Evolutionary conservation across 768 basidiomycete species (phyloP).

Genomic region (Austroboletus eburneus): DNA sequence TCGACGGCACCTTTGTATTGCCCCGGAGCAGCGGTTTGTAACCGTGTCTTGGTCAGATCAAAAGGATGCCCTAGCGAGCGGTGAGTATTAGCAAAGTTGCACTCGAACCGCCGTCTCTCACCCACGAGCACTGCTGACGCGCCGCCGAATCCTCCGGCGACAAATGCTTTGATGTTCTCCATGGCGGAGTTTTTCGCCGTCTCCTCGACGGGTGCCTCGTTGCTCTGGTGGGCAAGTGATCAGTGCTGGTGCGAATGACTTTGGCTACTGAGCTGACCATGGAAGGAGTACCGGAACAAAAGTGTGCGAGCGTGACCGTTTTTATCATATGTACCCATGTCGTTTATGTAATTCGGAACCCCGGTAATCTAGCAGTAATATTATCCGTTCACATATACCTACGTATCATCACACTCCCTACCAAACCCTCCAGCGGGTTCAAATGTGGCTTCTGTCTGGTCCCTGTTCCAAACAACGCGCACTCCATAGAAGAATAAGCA

Average conservation of each 20-base stretch:
- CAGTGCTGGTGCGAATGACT: neutral
- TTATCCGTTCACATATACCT: conserved; percentile 19
- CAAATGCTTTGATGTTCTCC: conserved; percentile 72
- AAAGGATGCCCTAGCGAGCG: conserved; percentile 81
- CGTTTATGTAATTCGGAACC: too few species aligned
- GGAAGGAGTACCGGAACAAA: conserved; percentile 11
- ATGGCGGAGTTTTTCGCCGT: conserved; percentile 25
- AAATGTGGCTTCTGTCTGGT: conserved; percentile 82
- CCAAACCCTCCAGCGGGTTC: conserved; percentile 85
- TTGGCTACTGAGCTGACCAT: conserved; percentile 22
- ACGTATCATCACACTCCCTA: conserved; percentile 43
- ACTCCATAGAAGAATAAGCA: conserved; percentile 72
- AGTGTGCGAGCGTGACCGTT: neutral
- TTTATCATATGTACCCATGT: conserved; percentile 31
- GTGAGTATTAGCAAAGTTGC: conserved; percentile 5
- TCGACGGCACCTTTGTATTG: conserved; percentile 90
- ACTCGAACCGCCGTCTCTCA: conserved; percentile 33
- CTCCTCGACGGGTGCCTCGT: conserved; percentile 20
- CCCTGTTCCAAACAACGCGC: conserved; percentile 63
- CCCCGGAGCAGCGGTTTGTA: conserved; percentile 89
- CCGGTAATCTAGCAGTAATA: neutral
- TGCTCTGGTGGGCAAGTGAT: conserved; percentile 20
- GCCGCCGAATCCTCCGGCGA: conserved; percentile 93
- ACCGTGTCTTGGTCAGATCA: conserved; percentile 92
- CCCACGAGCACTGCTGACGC: conserved; percentile 84